phyloP scores from a whole-genome alignment of 2,329 filamentous ascomycete genomes.

The Xylaria arbuscula region DNA sequence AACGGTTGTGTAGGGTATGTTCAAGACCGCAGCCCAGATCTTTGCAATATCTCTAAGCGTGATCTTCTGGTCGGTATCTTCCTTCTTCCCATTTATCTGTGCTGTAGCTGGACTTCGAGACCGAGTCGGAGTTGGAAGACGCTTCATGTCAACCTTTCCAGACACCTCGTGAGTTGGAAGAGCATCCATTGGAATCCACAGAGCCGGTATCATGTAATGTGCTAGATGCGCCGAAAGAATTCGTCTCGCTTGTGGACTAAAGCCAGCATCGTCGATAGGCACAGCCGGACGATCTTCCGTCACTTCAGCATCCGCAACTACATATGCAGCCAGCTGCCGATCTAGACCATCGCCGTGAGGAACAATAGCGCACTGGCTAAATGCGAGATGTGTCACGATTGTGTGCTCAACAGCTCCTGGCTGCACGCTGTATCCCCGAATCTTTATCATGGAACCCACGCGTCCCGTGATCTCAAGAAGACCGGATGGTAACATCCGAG shows the following conservation, averaged over 20 bases:
- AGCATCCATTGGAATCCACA: conserved; percentile 79
- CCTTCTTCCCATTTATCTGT: conserved; percentile 53
- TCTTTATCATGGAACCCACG: conserved; percentile 83
- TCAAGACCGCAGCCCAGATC: conserved; percentile 77
- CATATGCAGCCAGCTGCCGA: conserved; percentile 79
- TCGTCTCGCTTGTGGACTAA: conserved; percentile 75
- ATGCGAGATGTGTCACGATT: conserved; percentile 75
- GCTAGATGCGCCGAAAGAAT: conserved; percentile 74
- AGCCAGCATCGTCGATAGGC: conserved; percentile 75
- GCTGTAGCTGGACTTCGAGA: conserved; percentile 58
- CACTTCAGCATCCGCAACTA: conserved; percentile 74
- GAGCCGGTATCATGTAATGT: conserved; percentile 83
- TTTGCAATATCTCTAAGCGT: conserved; percentile 74
- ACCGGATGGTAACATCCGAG: conserved; percentile 73
- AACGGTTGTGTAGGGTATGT: conserved; percentile 70
- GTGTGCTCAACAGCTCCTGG: conserved; percentile 80
- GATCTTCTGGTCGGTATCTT: conserved; percentile 69
- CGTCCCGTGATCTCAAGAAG: conserved; percentile 80
- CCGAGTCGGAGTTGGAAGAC: conserved; percentile 72
- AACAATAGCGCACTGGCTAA: conserved; percentile 76
- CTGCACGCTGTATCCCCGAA: conserved; percentile 81
- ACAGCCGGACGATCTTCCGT: conserved; percentile 68
- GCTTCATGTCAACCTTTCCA: conserved; percentile 80
- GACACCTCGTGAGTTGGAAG: conserved; percentile 82
- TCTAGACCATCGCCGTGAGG: conserved; percentile 82